Evolutionary conservation across 73 alveolate genomes (phyloP), one percentile per base, ranked within the genome.

Genomic region (Uronychia binucleata): DNA sequence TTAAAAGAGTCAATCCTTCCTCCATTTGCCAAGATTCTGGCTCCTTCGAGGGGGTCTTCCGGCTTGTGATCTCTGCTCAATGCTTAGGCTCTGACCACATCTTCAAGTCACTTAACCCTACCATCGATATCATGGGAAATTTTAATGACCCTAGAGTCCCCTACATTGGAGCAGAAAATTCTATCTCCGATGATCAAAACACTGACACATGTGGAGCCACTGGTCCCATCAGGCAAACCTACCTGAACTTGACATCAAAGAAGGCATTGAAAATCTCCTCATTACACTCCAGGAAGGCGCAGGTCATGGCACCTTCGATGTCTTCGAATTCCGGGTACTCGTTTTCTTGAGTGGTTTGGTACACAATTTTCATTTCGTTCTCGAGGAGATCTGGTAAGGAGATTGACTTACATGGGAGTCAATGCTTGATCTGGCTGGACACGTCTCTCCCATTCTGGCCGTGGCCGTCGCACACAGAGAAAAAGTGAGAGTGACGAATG

Each of bases 81-180:
- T 46, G 67, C 67, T 11, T 11, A 46, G 19, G 67, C 67, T 11
- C 19, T 46, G 86, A 92, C 84, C 89, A 75, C 90, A 84, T 75
- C 94, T 90, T 28, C 5, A 19, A 90, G 75, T 75, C 82, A 33
- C 78, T 90, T 90, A 67, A 28, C 26, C 26, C 33, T 26, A 30
- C 67, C 59, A 0, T 75, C 27, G 0, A 33, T 60, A 27, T 80
- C 26, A 30, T 83, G 60, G 14, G 90, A 87, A 26, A 89, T 60
- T 59, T 84, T 31, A 1, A 96, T 82, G 0, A 98, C 99, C 77
- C 99, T 77, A 33, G 97, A 92, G 84, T 96, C 99, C 0, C 99
- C 99, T 14, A 90, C 67, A 75, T 96, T 96, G 77, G 97, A 97
- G 78, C 95, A 86, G 75, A 82, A 92, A 25, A 91, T 28, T 11